Conservation (phyloP, 257 asterid species). For the Forsythia viridissima region DNA sequence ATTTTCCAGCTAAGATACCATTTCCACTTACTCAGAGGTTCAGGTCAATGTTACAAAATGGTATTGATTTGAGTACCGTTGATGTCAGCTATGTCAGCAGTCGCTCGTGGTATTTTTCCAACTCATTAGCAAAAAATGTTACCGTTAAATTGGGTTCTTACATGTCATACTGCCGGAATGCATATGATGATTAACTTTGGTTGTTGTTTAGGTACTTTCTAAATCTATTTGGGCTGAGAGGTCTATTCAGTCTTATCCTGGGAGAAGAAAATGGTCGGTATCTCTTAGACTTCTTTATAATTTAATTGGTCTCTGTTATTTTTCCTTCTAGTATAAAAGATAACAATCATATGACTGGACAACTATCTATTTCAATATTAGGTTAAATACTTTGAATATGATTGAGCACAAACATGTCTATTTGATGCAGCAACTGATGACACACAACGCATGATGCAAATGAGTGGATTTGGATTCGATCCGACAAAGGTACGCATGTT, state of each 20-base stretch:
- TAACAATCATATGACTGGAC: neutral
- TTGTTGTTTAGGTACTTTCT: slow-evolving; percentile 74
- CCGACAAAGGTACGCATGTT: slow-evolving; percentile 64
- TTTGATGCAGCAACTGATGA: slow-evolving; percentile 73
- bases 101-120: slow-evolving; percentile 74
- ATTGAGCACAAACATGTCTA: slow-evolving; percentile 21
- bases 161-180: slow-evolving; percentile 17
- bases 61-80: slow-evolving; percentile 90
- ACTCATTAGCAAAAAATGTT: slow-evolving; percentile 16
- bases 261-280: slow-evolving; percentile 93
- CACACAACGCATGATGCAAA: slow-evolving; percentile 97
- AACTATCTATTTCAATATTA: neutral
- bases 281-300: slow-evolving; percentile 7
- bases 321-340: neutral
- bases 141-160: slow-evolving; percentile 17
- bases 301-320: neutral
- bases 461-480: slow-evolving; percentile 92
- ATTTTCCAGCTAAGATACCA: slow-evolving; percentile 81
- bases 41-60: slow-evolving; percentile 92
- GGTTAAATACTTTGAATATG: slow-evolving; percentile 11
- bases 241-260: slow-evolving; percentile 87
- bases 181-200: slow-evolving; percentile 19
- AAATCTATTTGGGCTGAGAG: slow-evolving; percentile 88
- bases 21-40: slow-evolving; percentile 94
- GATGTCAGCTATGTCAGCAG: slow-evolving; percentile 98